Conservation (phyloP, 2,329 filamentous ascomycete species). For the Coniochaeta ligniaria region DNA sequence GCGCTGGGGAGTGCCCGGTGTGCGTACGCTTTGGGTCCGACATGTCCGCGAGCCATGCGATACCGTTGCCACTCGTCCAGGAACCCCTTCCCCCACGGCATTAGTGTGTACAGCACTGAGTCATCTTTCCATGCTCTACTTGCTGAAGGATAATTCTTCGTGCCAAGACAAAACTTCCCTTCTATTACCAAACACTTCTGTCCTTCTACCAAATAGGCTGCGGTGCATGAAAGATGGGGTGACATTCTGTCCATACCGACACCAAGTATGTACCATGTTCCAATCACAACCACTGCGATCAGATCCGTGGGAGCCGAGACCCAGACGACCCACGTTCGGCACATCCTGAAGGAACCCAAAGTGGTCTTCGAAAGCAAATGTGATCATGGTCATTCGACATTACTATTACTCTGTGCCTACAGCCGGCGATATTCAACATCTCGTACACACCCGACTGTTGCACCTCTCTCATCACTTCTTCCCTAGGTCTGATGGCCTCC, state of each 20-base stretch:
- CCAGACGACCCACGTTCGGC: no score
- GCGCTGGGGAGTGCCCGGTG: no score
- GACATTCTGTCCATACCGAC: not conserved
- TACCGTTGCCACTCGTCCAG: not conserved
- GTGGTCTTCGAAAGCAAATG: not conserved
- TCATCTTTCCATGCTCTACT: constrained; percentile 1
- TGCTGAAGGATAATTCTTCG: constrained; percentile 3
- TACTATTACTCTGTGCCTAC: not conserved
- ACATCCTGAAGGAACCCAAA: not conserved
- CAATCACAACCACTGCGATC: no score
- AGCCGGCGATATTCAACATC: not conserved
- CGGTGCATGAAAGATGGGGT: constrained; percentile 2
- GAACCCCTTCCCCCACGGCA: not conserved
- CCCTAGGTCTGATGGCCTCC: not conserved
- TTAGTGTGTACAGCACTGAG: constrained; percentile 3
- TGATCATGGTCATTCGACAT: not conserved
- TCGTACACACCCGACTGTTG: not conserved
- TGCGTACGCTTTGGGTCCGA: no score
- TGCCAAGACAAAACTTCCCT: constrained; percentile 2
- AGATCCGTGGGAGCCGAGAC: no score
- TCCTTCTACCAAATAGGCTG: not conserved
- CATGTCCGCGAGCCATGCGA: no score
- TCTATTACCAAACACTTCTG: constrained; percentile 4
- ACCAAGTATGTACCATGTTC: not conserved
- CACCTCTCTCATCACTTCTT: not conserved